Conservation (phyloP, 2,329 filamentous ascomycete species). For the Cordyceps farinosa region DNA sequence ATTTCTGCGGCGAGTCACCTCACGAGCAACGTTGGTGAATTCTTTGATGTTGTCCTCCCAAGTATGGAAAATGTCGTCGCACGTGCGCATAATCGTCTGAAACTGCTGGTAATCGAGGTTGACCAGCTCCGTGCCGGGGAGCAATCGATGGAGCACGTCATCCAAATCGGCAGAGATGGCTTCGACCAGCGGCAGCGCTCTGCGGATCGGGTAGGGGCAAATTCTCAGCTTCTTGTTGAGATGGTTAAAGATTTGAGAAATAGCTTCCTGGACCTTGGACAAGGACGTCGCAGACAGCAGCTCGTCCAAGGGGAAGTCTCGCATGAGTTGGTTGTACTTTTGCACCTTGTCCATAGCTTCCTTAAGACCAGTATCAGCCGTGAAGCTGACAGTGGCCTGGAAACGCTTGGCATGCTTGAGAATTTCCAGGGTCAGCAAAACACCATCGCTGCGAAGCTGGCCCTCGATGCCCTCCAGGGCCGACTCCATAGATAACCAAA, state of each 20-base stretch:
- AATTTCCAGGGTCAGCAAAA: slow-evolving; percentile 87
- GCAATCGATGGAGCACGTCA: slow-evolving; percentile 75
- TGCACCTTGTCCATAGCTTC: slow-evolving; percentile 95
- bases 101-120: slow-evolving; percentile 93
- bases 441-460: slow-evolving; percentile 84
- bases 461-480: slow-evolving; percentile 87
- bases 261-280: slow-evolving; percentile 81
- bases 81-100: slow-evolving; percentile 74
- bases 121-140: slow-evolving; percentile 84
- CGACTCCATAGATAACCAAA: slow-evolving; percentile 97
- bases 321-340: slow-evolving; percentile 98
- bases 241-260: slow-evolving; percentile 86
- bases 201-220: slow-evolving; percentile 88
- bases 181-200: slow-evolving; percentile 90
- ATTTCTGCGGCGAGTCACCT: slow-evolving; percentile 86
- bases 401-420: slow-evolving; percentile 97
- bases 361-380: slow-evolving; percentile 90
- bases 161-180: slow-evolving; percentile 94
- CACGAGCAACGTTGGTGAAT: slow-evolving; percentile 94
- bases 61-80: slow-evolving; percentile 79
- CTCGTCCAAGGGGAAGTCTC: slow-evolving; percentile 95
- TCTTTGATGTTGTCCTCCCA: slow-evolving; percentile 98
- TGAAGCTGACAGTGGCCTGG: slow-evolving; percentile 95
- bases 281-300: slow-evolving; percentile 87
- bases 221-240: slow-evolving; percentile 98